A percentile compares a stretch with the other conserved stretches of the same genome.
phyloP scores from a whole-genome alignment of 2,329 filamentous ascomycete species.

The Apiospora saccharicola region DNA sequence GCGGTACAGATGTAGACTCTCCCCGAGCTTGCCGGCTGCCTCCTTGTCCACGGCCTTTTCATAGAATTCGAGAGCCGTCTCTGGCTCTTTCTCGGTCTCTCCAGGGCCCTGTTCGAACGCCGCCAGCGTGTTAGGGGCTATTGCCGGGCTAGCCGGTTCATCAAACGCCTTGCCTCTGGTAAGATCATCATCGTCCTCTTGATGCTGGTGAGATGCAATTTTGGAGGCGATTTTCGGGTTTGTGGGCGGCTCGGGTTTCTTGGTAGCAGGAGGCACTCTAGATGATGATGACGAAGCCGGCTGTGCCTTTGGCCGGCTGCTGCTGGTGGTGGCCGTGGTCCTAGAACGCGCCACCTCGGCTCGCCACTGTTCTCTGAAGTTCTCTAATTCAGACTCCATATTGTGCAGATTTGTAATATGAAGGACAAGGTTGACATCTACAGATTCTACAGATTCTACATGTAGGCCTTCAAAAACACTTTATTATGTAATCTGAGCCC shows the following conservation, averaged over 20 bases:
- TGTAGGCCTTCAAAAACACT: not conserved
- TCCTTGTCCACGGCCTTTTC: slow-evolving; percentile 92
- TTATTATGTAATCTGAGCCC: not conserved
- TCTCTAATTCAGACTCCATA: slow-evolving; percentile 74
- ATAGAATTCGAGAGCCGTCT: slow-evolving; percentile 85
- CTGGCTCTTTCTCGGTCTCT: slow-evolving; percentile 36
- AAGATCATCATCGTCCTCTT: slow-evolving; percentile 41
- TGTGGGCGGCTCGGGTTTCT: slow-evolving; percentile 22
- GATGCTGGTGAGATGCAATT: slow-evolving; percentile 21
- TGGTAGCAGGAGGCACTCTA: not conserved
- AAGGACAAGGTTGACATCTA: not conserved
- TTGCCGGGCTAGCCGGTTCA: slow-evolving; percentile 32
- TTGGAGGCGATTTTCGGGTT: slow-evolving; percentile 27
- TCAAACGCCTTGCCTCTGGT: slow-evolving; percentile 41
- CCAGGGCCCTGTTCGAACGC: slow-evolving; percentile 30
- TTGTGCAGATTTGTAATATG: slow-evolving; percentile 14
- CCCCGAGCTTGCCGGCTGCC: slow-evolving; percentile 81
- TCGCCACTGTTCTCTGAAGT: slow-evolving; percentile 85
- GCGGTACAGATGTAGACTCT: slow-evolving; percentile 87
- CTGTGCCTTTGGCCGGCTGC: slow-evolving; percentile 29
- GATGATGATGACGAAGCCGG: slow-evolving; percentile 24
- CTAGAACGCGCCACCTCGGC: slow-evolving; percentile 71
- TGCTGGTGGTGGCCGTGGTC: slow-evolving; percentile 32
- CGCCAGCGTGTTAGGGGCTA: slow-evolving; percentile 41
- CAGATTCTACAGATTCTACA: not conserved